These are phyloP conservation scores for Hypoxylon sp. DNA, from an alignment of 2,329 filamentous ascomycete species.

Conservation along the genomic window DNA sequence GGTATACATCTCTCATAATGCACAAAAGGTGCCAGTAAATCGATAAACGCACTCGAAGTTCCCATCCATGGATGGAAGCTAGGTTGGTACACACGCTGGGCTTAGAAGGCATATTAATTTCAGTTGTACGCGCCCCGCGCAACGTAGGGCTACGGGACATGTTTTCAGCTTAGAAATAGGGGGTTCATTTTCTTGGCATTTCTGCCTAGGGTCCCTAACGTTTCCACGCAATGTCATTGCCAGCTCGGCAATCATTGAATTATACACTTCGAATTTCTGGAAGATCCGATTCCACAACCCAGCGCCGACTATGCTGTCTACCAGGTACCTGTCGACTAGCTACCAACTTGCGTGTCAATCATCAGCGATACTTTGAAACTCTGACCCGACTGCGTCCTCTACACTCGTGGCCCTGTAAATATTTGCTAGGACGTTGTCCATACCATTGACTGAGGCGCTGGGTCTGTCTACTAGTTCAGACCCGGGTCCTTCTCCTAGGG, in stretches of 20 bases:
- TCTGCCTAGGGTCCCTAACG: not conserved
- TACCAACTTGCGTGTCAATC: too few relatives aligned
- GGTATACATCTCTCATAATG: too few relatives aligned
- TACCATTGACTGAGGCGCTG: not conserved
- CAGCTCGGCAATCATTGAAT: constrained; percentile 43
- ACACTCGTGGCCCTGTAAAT: not conserved
- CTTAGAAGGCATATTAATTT: not conserved
- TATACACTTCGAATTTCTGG: constrained; percentile 54
- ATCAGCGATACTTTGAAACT: too few relatives aligned
- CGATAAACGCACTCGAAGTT: not conserved
- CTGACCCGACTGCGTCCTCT: too few relatives aligned
- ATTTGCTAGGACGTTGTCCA: not conserved
- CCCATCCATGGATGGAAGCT: too few relatives aligned
- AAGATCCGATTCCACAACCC: constrained; percentile 57
- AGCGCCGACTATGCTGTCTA: constrained; percentile 56
- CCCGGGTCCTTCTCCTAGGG: not conserved
- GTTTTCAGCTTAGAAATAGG: not conserved
- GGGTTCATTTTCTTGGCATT: too few relatives aligned
- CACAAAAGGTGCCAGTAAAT: too few relatives aligned
- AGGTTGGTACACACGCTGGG: too few relatives aligned
- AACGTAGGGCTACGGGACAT: not conserved
- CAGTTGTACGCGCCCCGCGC: not conserved
- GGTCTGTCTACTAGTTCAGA: too few relatives aligned
- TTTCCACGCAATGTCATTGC: constrained; percentile 6
- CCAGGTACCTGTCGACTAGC: too few relatives aligned